Conservation (phyloP, 345 rosid genomes). For the Psidium guajava region DNA sequence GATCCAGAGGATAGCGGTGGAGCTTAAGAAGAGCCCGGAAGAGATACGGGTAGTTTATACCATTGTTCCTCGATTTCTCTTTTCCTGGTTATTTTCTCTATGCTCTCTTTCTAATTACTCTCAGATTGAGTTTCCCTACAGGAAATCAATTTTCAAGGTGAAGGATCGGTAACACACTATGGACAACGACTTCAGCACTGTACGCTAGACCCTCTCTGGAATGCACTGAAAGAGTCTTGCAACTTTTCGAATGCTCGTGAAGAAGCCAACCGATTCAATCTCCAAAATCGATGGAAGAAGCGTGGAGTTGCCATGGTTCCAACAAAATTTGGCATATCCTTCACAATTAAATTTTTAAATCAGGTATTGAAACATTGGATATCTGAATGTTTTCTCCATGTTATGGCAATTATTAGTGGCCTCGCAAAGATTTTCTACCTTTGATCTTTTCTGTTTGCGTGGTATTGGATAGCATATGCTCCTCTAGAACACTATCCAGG, state of each 20-base stretch:
- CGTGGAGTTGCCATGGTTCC: constrained; percentile 93
- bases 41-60: constrained; percentile 52
- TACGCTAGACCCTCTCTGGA: constrained; percentile 63
- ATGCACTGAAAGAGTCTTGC: constrained; percentile 59
- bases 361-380: constrained; percentile 33
- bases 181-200: constrained; percentile 62
- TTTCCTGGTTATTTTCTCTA: not conserved
- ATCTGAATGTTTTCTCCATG: not conserved
- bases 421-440: not conserved
- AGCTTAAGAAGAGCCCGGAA: constrained; percentile 68
- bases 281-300: constrained; percentile 78
- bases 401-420: not conserved
- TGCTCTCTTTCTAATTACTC: not conserved
- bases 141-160: constrained; percentile 92
- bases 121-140: constrained; percentile 10
- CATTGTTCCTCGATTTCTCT: not conserved
- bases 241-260: constrained; percentile 46
- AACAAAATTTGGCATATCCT: constrained; percentile 79
- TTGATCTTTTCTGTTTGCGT: too few species aligned
- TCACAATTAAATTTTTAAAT: constrained; percentile 63
- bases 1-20: constrained; percentile 76
- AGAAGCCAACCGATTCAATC: constrained; percentile 53
- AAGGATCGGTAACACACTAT: constrained; percentile 74
- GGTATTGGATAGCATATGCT: not conserved
- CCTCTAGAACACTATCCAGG: not conserved